phyloP scores from a whole-genome alignment of 208 protist genomes.

The Entamoeba invadens region DNA sequence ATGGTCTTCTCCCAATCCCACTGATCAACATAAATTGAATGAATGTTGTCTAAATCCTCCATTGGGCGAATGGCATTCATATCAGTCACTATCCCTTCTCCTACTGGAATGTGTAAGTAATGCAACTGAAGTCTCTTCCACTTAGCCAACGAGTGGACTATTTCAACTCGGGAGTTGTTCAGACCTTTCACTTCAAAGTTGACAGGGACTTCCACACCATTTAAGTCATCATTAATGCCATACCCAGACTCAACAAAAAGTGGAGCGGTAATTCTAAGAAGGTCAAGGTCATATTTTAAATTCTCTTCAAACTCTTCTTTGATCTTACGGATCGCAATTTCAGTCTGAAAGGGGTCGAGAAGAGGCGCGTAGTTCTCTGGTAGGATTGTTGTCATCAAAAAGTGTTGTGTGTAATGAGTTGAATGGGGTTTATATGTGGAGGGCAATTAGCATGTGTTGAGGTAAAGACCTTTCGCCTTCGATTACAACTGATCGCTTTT shows the following conservation, averaged over 20 bases:
- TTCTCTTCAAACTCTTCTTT: slow-evolving; percentile 54
- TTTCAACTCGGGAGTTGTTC: slow-evolving; percentile 52
- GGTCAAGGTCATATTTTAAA: slow-evolving; percentile 49
- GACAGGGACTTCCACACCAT: slow-evolving; percentile 61
- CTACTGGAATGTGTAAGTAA: slow-evolving; percentile 54
- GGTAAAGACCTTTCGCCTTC: too few species aligned
- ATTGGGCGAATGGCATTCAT: slow-evolving; percentile 63
- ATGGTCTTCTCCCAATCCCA: slow-evolving; percentile 71
- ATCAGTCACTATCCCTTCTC: slow-evolving; percentile 56
- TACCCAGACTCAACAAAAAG: slow-evolving; percentile 56
- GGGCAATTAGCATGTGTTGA: too few species aligned
- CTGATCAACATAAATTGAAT: slow-evolving; percentile 68
- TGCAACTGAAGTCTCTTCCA: slow-evolving; percentile 64
- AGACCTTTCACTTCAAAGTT: slow-evolving; percentile 57
- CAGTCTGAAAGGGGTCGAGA: background rate
- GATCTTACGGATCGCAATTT: slow-evolving; percentile 43
- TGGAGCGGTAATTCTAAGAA: slow-evolving; percentile 55
- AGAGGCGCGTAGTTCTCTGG: background rate
- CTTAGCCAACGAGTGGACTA: slow-evolving; percentile 68
- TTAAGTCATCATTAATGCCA: slow-evolving; percentile 65
- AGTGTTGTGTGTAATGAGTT: too few species aligned
- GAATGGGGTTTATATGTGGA: too few species aligned
- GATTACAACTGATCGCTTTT: too few species aligned
- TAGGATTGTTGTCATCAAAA: background rate
- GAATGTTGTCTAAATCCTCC: slow-evolving; percentile 60